These are phyloP conservation scores for Lolium multiflorum DNA, from an alignment of 176 grass and related monocot species.

Conservation along the genomic window DNA sequence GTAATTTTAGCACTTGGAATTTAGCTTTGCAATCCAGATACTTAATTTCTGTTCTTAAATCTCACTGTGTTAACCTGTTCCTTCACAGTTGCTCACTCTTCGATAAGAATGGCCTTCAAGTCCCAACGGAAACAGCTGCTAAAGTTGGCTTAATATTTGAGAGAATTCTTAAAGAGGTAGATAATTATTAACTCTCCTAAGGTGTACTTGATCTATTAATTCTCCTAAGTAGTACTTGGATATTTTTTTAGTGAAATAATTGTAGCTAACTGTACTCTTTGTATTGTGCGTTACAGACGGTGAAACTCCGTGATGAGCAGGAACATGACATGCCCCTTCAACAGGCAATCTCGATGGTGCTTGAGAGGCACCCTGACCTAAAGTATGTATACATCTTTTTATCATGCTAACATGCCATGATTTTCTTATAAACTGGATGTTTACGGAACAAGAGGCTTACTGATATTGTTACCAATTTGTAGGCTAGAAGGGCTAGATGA, in stretches of 20 bases:
- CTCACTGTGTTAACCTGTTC: slow-evolving; percentile 8
- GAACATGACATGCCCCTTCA: slow-evolving; percentile 79
- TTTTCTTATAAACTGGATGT: background rate
- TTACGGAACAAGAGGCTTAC: background rate
- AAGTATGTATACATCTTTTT: too few species aligned
- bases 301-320: slow-evolving; percentile 79
- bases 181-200: background rate
- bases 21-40: background rate
- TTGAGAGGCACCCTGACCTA: slow-evolving; percentile 77
- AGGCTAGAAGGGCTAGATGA: slow-evolving; percentile 76
- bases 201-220: background rate
- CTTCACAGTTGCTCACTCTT: slow-evolving; percentile 76
- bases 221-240: background rate
- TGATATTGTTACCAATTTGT: slow-evolving; percentile 37
- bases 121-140: slow-evolving; percentile 70
- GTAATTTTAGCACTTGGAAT: slow-evolving; percentile 18
- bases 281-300: slow-evolving; percentile 48
- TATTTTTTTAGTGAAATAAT: background rate
- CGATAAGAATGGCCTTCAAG: slow-evolving; percentile 73
- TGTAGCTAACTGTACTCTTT: background rate
- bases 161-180: slow-evolving; percentile 85
- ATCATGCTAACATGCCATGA: too few species aligned
- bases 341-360: slow-evolving; percentile 87
- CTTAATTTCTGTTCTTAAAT: background rate
- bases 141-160: slow-evolving; percentile 85